Base-by-base conservation (phyloP, 805 yeast species). In the Sporopachydermia lactativora region DNA sequence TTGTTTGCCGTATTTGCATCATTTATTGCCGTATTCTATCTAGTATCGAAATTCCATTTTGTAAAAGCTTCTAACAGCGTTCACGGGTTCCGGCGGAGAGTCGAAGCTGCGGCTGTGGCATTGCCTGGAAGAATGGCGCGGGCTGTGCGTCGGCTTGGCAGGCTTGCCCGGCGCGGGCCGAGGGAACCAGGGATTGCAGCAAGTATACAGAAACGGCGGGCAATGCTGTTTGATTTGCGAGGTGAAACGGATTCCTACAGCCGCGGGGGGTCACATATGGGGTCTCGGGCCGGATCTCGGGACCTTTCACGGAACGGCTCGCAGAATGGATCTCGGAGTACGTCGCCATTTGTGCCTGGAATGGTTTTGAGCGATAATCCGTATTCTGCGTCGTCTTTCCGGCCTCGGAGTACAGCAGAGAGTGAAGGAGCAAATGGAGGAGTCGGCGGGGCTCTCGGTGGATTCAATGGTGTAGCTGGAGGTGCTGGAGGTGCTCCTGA, bases 11-110 rank as follows among this genome's bases (percentile, higher is more conserved):
- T 24, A 8, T 24, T 24, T 24, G 31, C 31, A 8, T 24, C 31
- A 8, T 24, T 24, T 8, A 24, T 24, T 8, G 8, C n/a, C n/a
- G 31, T 24, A 8, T 24, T 24, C 31, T 24, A 24, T n/a, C n/a
- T 24, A 24, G 31, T 24, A n/a, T 24, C 31, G n/a, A 24, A 24
- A 24, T 24, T 24, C n/a, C 31, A 24, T 24, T 24, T 24, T 24
- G 31, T 24, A 8, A 24, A 24, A n/a, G 13, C n/a, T 8, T 24
- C 31, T 8, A 24, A 24, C n/a, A 8, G 13, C n/a, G 8, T 24
- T 24, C 31, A 24, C n/a, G 8, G 13, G 31, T 24, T 24, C 13
- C 8, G 31, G 31, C n/a, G 8, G n/a, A 24, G n/a, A 24, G n/a
- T n/a, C n/a, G 13, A 24, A 8, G n/a, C 31, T n/a, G n/a, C n/a